Conservation (phyloP, 2,329 filamentous ascomycete genomes). For the Fusarium sp. region DNA sequence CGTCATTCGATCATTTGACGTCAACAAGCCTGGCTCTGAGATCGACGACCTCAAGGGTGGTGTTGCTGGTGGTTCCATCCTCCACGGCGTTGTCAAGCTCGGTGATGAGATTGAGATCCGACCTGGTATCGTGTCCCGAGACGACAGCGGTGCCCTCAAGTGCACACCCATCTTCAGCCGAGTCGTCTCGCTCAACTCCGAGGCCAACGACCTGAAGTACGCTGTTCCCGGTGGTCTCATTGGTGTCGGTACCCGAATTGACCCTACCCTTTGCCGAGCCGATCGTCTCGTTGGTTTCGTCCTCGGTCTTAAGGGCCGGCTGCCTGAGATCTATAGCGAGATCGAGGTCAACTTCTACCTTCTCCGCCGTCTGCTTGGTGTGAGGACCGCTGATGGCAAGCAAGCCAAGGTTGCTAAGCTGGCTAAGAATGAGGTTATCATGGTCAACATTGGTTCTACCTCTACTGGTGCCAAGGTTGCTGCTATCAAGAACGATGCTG, state of each 20-base stretch:
- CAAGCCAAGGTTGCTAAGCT: conserved; percentile 99
- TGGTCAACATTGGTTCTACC: conserved; percentile 99
- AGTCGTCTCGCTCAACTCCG: conserved; percentile 94
- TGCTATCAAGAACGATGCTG: conserved; percentile 96
- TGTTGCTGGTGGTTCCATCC: conserved; percentile 95
- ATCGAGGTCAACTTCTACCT: conserved; percentile 99
- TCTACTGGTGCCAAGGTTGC: conserved; percentile 97
- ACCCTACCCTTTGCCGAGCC: conserved; percentile 97
- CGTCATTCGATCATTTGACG: conserved; percentile 98
- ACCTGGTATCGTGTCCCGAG: conserved; percentile 97
- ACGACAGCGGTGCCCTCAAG: conserved; percentile 91
- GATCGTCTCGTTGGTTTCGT: conserved; percentile 99
- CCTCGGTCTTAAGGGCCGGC: conserved; percentile 89
- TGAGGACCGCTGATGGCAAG: conserved; percentile 97
- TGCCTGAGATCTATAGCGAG: conserved; percentile 97
- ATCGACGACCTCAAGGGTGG: conserved; percentile 98
- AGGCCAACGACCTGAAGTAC: conserved; percentile 98
- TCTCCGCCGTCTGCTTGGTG: conserved; percentile 91
- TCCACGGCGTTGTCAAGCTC: conserved; percentile 96
- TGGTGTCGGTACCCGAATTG: conserved; percentile 96
- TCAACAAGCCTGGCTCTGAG: conserved; percentile 99
- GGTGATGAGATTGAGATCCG: conserved; percentile 98
- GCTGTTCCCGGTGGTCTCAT: conserved; percentile 97
- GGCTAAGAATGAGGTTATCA: conserved; percentile 97
- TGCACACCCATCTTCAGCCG: conserved; percentile 98